Evolutionary conservation across 805 yeast species (phyloP).

Genomic region (Cyberlindnera japonica): DNA sequence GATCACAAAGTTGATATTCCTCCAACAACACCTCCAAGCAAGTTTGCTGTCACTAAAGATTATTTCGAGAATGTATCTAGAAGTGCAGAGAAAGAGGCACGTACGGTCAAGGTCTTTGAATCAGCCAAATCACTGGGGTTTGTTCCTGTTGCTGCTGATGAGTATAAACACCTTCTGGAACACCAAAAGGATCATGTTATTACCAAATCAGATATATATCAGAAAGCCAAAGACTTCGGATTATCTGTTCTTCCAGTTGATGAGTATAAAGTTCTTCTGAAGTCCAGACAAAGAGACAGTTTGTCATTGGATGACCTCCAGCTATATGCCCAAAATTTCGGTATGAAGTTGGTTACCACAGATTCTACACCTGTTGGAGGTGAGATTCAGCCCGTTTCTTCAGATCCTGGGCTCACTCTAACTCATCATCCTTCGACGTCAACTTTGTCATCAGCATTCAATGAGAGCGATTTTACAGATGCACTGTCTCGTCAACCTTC

Average conservation of each 20-base stretch:
- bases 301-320: constrained; percentile 31
- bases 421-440: constrained; percentile 20
- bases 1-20: neutral
- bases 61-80: constrained; percentile 32
- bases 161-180: constrained; percentile 30
- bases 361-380: constrained; percentile 25
- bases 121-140: constrained; percentile 33
- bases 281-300: constrained; percentile 25
- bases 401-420: neutral
- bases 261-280: constrained; percentile 37
- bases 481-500: constrained; percentile 28
- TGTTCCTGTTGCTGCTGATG: constrained; percentile 32
- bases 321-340: constrained; percentile 33
- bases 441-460: constrained; percentile 25
- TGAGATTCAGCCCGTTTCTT: neutral
- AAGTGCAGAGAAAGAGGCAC: constrained; percentile 25
- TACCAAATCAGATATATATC: constrained; percentile 32
- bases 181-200: constrained; percentile 29
- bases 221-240: constrained; percentile 38
- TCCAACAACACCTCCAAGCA: constrained; percentile 24
- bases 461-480: constrained; percentile 30
- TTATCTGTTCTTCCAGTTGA: constrained; percentile 42
- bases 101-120: constrained; percentile 29
- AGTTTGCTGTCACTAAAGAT: constrained; percentile 33
- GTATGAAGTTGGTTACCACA: constrained; percentile 33